A percentile compares a stretch with the other conserved stretches of the same genome.
Conservation (phyloP, 108 stramenopile genomes). For the Epipyxis sp. region DNA sequence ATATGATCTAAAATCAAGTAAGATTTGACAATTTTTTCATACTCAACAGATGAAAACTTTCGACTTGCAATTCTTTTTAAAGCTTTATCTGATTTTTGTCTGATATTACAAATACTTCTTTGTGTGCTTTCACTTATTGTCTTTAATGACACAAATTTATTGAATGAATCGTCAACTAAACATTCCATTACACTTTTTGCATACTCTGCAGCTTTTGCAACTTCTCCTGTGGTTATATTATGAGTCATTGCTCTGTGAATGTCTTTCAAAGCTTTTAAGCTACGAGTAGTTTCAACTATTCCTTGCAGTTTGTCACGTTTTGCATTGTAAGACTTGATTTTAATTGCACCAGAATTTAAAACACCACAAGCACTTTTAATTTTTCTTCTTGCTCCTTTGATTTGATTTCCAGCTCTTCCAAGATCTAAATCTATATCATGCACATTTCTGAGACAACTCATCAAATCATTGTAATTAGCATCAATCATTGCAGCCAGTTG, state of each 20-base stretch:
- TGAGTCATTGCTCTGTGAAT: slow-evolving; percentile 21
- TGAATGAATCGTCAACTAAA: background rate
- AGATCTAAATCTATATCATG: slow-evolving; percentile 37
- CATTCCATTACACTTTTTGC: background rate
- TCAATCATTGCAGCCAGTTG: slow-evolving; percentile 46
- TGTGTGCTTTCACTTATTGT: slow-evolving; percentile 2
- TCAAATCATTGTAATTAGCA: slow-evolving; percentile 44
- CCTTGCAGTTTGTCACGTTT: slow-evolving; percentile 23
- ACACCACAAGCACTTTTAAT: slow-evolving; percentile 29
- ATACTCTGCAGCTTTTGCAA: slow-evolving; percentile 19
- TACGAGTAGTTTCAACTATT: background rate
- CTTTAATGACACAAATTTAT: background rate
- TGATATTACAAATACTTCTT: slow-evolving; percentile 8
- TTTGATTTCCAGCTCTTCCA: slow-evolving; percentile 36
- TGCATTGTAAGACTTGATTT: background rate
- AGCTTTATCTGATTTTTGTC: slow-evolving; percentile 8
- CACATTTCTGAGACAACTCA: slow-evolving; percentile 44
- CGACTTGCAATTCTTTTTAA: background rate
- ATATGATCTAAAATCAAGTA: background rate
- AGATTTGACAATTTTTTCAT: slow-evolving; percentile 31
- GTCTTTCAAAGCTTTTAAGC: background rate
- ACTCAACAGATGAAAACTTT: slow-evolving; percentile 31
- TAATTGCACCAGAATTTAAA: background rate
- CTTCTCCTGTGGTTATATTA: slow-evolving; percentile 31
- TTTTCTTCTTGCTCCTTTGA: slow-evolving; percentile 24